Conservation (phyloP, 2,329 filamentous ascomycete species). For the Colletotrichum truncatum region DNA sequence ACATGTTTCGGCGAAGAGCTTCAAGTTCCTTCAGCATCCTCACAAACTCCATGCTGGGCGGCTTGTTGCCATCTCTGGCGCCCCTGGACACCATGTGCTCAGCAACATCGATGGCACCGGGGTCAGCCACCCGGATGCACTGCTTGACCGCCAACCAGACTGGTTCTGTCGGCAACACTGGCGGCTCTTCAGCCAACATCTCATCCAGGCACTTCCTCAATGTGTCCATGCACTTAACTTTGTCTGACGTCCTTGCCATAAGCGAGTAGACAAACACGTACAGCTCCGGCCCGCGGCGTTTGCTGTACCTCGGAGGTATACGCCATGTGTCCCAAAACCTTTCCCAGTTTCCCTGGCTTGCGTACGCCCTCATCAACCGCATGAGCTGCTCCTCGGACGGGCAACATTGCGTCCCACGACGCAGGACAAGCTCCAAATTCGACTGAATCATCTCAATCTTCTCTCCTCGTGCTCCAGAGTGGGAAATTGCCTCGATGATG, state of each 20-base stretch:
- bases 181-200: conserved; percentile 64
- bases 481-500: conserved; percentile 52
- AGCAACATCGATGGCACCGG: conserved; percentile 49
- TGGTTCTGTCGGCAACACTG: conserved; percentile 52
- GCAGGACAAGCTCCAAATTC: conserved; percentile 56
- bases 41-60: conserved; percentile 42
- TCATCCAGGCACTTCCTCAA: conserved; percentile 65
- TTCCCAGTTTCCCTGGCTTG: conserved; percentile 58
- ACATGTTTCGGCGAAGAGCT: not conserved
- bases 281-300: conserved; percentile 57
- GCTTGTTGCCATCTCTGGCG: conserved; percentile 6
- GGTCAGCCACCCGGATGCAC: conserved; percentile 66
- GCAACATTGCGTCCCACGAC: conserved; percentile 46
- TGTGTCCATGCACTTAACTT: conserved; percentile 53
- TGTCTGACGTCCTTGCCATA: conserved; percentile 54
- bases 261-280: conserved; percentile 64
- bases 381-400: conserved; percentile 47
- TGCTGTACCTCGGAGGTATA: conserved; percentile 58
- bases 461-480: conserved; percentile 39
- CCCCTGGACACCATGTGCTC: conserved; percentile 19
- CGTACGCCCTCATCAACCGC: conserved; percentile 56
- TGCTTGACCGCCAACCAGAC: conserved; percentile 59
- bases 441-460: conserved; percentile 49
- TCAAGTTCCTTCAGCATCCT: conserved; percentile 32
- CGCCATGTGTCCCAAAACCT: conserved; percentile 71